Evolutionary conservation across 1,284 basidiomycete species (phyloP).

Genomic region (Marasmius tenuissimus): DNA sequence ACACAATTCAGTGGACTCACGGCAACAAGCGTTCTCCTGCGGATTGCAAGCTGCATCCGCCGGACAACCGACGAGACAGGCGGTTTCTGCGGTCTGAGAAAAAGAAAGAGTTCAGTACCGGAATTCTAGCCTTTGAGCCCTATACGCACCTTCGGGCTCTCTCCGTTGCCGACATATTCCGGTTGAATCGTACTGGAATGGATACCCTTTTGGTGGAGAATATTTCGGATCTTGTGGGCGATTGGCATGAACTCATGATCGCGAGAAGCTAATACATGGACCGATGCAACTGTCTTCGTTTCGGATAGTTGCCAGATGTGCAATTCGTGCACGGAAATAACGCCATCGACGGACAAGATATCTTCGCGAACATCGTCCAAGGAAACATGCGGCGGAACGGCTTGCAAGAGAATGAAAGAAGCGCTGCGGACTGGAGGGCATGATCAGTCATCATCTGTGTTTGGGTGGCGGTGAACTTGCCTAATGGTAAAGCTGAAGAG

Average conservation of each 20-base stretch:
- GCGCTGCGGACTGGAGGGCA: conserved; percentile 77
- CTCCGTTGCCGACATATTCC: conserved; percentile 52
- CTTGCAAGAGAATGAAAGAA: conserved; percentile 95
- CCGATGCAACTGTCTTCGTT: conserved; percentile 75
- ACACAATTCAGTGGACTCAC: conserved; percentile 47
- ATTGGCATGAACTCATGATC: conserved; percentile 90
- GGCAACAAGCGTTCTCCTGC: conserved; percentile 74
- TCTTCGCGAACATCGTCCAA: conserved; percentile 83
- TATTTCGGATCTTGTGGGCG: conserved; percentile 80
- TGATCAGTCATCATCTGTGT: conserved; percentile 16
- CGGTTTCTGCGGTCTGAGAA: conserved; percentile 37
- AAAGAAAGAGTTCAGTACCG: conserved; percentile 21
- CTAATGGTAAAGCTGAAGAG: conserved; percentile 90
- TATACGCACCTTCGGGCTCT: conserved; percentile 44
- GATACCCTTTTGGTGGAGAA: conserved; percentile 89
- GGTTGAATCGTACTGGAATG: conserved; percentile 93
- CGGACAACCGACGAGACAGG: conserved; percentile 55
- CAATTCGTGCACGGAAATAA: conserved; percentile 91
- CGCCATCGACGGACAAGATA: conserved; percentile 83
- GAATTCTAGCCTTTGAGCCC: conserved; percentile 30
- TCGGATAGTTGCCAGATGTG: conserved; percentile 98
- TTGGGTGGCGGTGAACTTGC: conserved; percentile 41
- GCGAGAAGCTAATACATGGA: conserved; percentile 88
- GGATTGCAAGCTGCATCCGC: conserved; percentile 67
- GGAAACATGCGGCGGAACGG: conserved; percentile 90